Evolutionary conservation across 202 grass and related monocot genomes (phyloP), one percentile per base, ranked within the genome.

Genomic region (Alloteropsis angusta): DNA sequence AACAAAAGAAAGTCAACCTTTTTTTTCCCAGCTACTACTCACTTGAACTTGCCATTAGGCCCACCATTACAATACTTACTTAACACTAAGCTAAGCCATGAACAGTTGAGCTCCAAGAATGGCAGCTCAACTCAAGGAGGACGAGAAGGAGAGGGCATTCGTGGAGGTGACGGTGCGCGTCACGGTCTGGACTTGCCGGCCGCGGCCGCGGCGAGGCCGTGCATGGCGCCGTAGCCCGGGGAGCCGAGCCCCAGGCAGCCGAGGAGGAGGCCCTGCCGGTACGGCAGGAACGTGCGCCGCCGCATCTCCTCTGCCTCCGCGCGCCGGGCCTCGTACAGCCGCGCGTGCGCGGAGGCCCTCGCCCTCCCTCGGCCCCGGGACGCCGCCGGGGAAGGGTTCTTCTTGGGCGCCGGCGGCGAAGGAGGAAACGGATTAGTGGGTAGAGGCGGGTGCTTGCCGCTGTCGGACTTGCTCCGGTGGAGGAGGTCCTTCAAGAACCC

Each of bases 251-350:
- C 85, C 4, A 93, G 69, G 70, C 75, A 93, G 13, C 87, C 71
- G 23, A 93, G 74, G 67, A 89, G 77, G 14, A 90, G 76, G 8
- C 85, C 85, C 72, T 90, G 88, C 54, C 80, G 72, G 83, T 93
- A 93, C 14, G 91, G 88, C 46, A 93, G 39, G 85, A 90, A 93
- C 60, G 91, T 93, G 79, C 87, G 82, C 71, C 85, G 91, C 79
- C 85, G 82, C 91, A 93, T 83, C 67, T 90, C 91, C 71, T 86
- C 91, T 47, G 72, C 74, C 65, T 93, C 81, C 0, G 90, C 87
- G 17, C 87, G 84, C 63, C 83, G 86, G 58, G 84, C 58, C 56
- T 86, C 87, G 82, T 93, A 90, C 15, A 85, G 68, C 17, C 84
- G 72, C 87, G 89, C 84, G 69, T 93, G 87, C 44, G 77, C 71